A percentile compares a stretch with the other conserved stretches of the same genome.
Evolutionary conservation across 352 stramenopile species (phyloP).

Genomic region (Saprolegnia diclina): DNA sequence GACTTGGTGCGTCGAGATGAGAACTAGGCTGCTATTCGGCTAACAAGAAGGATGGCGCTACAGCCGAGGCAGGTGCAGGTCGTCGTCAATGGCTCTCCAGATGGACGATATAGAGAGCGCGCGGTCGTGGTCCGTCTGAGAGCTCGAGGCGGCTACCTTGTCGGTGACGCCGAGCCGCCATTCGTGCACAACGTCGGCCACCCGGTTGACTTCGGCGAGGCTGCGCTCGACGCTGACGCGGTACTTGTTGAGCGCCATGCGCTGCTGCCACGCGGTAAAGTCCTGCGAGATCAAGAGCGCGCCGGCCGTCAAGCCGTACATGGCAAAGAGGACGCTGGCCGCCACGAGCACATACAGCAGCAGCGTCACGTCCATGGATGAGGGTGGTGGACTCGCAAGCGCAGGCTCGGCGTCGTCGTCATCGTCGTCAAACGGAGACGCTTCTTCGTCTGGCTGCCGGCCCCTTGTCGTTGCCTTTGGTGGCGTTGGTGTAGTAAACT

Average conservation of each 20-base stretch:
- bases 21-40: background rate
- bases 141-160: background rate
- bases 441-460: background rate
- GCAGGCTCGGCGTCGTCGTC: background rate
- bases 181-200: background rate
- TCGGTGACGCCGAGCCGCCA: slow-evolving; percentile 4
- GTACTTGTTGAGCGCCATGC: slow-evolving; percentile 18
- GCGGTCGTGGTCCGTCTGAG: background rate
- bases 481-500: background rate
- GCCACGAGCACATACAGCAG: slow-evolving; percentile 4
- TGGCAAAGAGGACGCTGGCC: slow-evolving; percentile 17
- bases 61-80: background rate
- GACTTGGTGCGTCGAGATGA: background rate
- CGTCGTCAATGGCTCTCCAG: background rate
- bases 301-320: background rate
- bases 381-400: background rate
- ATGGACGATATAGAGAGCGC: background rate
- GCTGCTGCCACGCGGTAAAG: slow-evolving; percentile 21
- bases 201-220: slow-evolving; percentile 11
- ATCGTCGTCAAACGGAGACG: background rate
- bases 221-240: slow-evolving; percentile 16
- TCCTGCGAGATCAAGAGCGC: slow-evolving; percentile 15
- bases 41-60: background rate
- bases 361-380: background rate
- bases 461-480: background rate